These are phyloP conservation scores for Nymphaea colorata DNA, from an alignment of 164 flowering plant genomes.

Conservation along the genomic window DNA sequence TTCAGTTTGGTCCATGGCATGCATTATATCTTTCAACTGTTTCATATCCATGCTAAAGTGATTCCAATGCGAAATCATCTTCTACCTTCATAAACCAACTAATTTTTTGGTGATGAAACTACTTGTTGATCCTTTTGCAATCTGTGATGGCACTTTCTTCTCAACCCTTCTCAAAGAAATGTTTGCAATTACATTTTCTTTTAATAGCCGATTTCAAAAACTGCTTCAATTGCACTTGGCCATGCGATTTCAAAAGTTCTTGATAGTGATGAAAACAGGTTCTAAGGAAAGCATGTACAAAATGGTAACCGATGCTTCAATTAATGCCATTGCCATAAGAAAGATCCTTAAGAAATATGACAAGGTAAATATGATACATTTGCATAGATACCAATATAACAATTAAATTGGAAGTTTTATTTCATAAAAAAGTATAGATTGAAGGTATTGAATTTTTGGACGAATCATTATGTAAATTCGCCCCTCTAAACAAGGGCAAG, in stretches of 20 bases:
- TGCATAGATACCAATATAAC: too few relatives aligned
- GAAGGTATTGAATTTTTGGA: not conserved
- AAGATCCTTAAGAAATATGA: slow-evolving; percentile 94
- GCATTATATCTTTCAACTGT: too few relatives aligned
- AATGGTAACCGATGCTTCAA: slow-evolving; percentile 67
- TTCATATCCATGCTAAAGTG: too few relatives aligned
- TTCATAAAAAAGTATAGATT: not conserved
- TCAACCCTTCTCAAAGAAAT: slow-evolving; percentile 80
- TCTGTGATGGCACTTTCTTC: slow-evolving; percentile 86
- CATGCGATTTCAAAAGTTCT: slow-evolving; percentile 56
- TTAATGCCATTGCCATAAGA: slow-evolving; percentile 72
- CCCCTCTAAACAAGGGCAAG: slow-evolving; percentile 88
- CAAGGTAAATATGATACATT: slow-evolving; percentile 32
- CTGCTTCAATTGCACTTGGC: slow-evolving; percentile 74
- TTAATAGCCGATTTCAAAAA: slow-evolving; percentile 63
- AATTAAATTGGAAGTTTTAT: too few relatives aligned
- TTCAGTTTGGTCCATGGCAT: too few relatives aligned
- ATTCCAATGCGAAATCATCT: too few relatives aligned
- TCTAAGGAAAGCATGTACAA: slow-evolving; percentile 42
- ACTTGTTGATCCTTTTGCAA: slow-evolving; percentile 20
- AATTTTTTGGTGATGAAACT: too few relatives aligned
- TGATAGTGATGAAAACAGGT: slow-evolving; percentile 46
- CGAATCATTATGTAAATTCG: slow-evolving; percentile 36
- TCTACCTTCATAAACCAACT: too few relatives aligned
- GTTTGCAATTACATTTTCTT: slow-evolving; percentile 68